Base-by-base conservation (phyloP, 1,284 basidiomycete genomes). In the Marasmius fiardii region DNA sequence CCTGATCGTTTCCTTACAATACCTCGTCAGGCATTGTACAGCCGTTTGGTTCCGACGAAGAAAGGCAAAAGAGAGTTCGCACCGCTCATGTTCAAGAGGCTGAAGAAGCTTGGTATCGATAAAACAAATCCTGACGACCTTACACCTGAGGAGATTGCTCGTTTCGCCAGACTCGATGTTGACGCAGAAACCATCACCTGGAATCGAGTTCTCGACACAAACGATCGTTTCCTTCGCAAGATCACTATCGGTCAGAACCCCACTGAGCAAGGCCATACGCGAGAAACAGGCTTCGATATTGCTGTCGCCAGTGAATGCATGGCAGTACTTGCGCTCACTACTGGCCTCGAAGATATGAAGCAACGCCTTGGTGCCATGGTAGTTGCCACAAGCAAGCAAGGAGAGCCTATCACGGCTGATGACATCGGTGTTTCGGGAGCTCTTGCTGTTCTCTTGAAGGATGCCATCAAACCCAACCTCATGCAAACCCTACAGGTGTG, bases 381-480 rank as follows among this genome's bases (percentile, higher is more conserved):
- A 43, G 92, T 99, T 43, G 97, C 93, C n/a, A 93, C 95, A 7
- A 92, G 88, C 76, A 95, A 93, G 73, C 80, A 79, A 24, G 97
- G 96, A 33, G 91, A 95, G 18, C 85, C 96, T 34, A 81, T 99
- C 71, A 99, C 96, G 26, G 95, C 95, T 20, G 97, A 99, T 70
- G 96, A 99, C 71, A 84, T 99, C 58, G 96, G 96, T 64, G 93
- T 93, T 64, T 92, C 94, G 61, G 96, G 96, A 60, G 96, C 96
- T 55, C 85, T 99, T 59, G 92, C 97, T 14, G 96, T 99, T 50
- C 81, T 99, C 59, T 93, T 99, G 90, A 98, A 98, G 80, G 96
- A 99, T 68, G 93, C 97, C 20, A 96, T 99, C 79, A 99, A 99
- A 79, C 96, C 96, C 20, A 99, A 98, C 69, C 74, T 99, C 62